Base-by-base conservation (phyloP, 192 early-diverging fungal genomes). In the Chytriomyces sp. region DNA sequence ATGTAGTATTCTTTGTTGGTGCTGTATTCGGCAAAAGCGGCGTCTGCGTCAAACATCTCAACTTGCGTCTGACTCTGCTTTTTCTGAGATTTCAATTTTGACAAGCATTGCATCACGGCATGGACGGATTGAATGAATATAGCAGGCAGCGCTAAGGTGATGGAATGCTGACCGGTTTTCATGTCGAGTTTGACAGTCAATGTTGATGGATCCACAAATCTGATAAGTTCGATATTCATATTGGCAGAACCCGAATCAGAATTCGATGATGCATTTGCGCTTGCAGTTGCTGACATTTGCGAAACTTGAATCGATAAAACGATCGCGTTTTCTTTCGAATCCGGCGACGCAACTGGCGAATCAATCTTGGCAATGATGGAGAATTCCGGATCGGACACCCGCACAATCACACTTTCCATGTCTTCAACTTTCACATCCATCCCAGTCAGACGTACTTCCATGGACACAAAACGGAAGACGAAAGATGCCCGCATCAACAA, bases 1-100 rank as follows among this genome's bases (percentile, higher is more conserved):
- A 75, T 53, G 45, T 75, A 75, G 47, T 50, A 75, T 20, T 75
- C 73, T 26, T 66, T 64, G 5, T 57, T 45, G 46, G 23, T 18
- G 16, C 8, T 16, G 45, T 75, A 75, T 66, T 75, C 73, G 1
- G 26, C 49, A 63, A 75, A 35, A 63, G 9, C 50, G 24, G 23
- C 18, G 53, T 10, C 8, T 16, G 10, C 46, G 68, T 16, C 13
- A 50, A 7, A 49, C 10, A 48, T 8, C 26, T 18, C 26, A n/a
- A 11, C n/a, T 35, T 18, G 35, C 13, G 9, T 1, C 47, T 68
- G 16, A 18, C n/a, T 18, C 46, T 11, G 16, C 13, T 24, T 8
- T 46, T 28, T 47, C 13, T 24, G 24, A 48, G 67, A 9, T 4
- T 47, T 3, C 16, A 68, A 35, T 47, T 68, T 68, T 47, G 47